These are phyloP conservation scores for Pyrenophora tritici-repentis DNA, from an alignment of 2,329 filamentous ascomycete genomes.

Conservation along the genomic window DNA sequence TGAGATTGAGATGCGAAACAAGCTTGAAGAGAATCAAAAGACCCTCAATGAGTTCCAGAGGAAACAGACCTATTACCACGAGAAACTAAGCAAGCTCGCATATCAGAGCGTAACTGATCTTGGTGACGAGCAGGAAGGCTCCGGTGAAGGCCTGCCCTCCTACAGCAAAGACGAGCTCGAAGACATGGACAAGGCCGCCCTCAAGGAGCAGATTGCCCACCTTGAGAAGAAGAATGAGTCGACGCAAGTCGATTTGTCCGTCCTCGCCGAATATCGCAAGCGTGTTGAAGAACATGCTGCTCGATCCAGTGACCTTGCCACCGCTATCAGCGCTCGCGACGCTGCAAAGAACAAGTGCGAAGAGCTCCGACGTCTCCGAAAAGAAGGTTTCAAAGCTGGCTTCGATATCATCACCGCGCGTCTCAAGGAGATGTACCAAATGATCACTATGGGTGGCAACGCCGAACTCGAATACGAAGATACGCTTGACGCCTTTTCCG, in stretches of 20 bases:
- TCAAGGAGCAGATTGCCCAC: constrained; percentile 68
- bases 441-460: constrained; percentile 99
- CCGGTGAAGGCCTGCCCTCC: constrained; percentile 62
- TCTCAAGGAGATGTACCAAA: constrained; percentile 99
- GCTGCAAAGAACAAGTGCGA: constrained; percentile 89
- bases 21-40: constrained; percentile 95
- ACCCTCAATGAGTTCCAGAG: constrained; percentile 83
- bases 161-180: constrained; percentile 75
- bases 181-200: constrained; percentile 65
- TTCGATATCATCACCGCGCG: constrained; percentile 92
- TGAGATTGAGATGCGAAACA: constrained; percentile 98
- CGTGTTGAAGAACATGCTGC: constrained; percentile 81
- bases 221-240: constrained; percentile 80
- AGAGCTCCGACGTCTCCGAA: constrained; percentile 82
- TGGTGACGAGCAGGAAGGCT: constrained; percentile 61
- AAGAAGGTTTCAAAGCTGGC: constrained; percentile 98
- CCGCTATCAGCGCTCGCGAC: constrained; percentile 78
- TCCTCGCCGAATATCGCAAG: constrained; percentile 85
- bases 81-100: constrained; percentile 82
- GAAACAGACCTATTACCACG: constrained; percentile 81
- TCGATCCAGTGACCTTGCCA: constrained; percentile 81
- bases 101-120: constrained; percentile 74
- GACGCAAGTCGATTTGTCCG: constrained; percentile 81
- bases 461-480: constrained; percentile 97
- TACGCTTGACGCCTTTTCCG: constrained; percentile 92